These are phyloP conservation scores for Syncephalastrum racemosum DNA, from an alignment of 371 early-diverging fungal species.

Conservation along the genomic window DNA sequence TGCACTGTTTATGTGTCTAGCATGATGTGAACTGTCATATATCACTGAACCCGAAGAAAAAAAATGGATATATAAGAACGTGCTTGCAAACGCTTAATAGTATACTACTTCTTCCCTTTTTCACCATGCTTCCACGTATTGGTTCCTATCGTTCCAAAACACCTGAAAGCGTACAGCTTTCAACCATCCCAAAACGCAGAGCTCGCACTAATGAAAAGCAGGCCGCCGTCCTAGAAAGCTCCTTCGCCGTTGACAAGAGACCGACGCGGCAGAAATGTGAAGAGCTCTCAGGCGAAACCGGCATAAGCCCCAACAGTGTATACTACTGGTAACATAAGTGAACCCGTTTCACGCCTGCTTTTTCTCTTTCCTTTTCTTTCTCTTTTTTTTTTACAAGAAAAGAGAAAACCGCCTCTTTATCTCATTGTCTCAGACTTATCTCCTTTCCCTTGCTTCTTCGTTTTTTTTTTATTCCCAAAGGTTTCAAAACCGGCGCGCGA, in stretches of 20 bases:
- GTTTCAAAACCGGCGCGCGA: conserved; percentile 22
- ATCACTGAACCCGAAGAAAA: background rate
- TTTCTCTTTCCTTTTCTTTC: conserved; percentile 1
- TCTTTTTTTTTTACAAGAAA: background rate
- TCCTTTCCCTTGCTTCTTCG: no score
- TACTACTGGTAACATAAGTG: conserved; percentile 29
- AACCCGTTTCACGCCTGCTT: conserved; percentile 1
- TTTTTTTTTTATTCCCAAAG: conserved; percentile 7
- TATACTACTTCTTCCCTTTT: background rate
- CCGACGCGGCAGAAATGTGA: conserved; percentile 13
- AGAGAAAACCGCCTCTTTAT: no score
- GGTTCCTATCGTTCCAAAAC: background rate
- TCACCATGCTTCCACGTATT: background rate
- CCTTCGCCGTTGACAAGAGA: conserved; percentile 11
- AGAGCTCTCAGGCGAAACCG: conserved; percentile 16
- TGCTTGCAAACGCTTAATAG: background rate
- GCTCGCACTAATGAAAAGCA: conserved; percentile 8
- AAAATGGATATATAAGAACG: background rate
- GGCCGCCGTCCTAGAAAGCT: conserved; percentile 3
- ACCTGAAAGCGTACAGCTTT: conserved; percentile 1
- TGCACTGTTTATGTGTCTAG: background rate
- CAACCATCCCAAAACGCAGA: background rate
- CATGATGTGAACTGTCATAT: conserved; percentile 2
- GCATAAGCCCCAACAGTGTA: conserved; percentile 25
- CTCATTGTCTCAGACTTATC: no score